Evolutionary conservation across 129 eudicot genomes (phyloP), one percentile per base, ranked within the genome.

Genomic region (Saussurea involucrata): DNA sequence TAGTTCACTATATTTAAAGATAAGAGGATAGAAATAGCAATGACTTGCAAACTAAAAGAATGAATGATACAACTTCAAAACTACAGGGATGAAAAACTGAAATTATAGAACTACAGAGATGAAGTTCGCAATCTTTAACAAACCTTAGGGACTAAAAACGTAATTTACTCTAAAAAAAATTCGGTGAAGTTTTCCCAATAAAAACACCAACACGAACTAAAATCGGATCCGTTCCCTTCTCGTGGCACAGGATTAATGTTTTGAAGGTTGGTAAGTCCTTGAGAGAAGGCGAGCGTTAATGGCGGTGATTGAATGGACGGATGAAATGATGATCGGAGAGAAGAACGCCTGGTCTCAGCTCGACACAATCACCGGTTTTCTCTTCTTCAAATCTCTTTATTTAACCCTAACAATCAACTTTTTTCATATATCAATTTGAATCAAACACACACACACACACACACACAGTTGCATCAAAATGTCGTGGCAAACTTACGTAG

Each of bases 401-500:
- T 63, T 79, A 63, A 71, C 63, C 72, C 70, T 61, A 27, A 63
- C 15, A 5, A 27, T 49, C 68, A 53, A 1, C 37, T 71, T 71
- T 71, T 71, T 29, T 1, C 31, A 71, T 72, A 73, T 57, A 7
- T 32, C 58, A 29, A 71, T 71, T 63, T 63, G 25, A 63, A 72
- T 71, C 78, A 11, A 71, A 61, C 67, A 53, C 20, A 60, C 82
- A 27, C 61, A 46, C n/a, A 57, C 76, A 25, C 21, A 18, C 68
- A 46, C 65, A 27, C 28, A 70, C 3, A 25, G 31, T 63, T 4
- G 2, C 13, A n/a, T 57, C 20, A 87, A 81, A 42, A 85, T 87
- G 92, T 87, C 92, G 76, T 87, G 92, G 92, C 92, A 88, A 85
- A 80, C 90, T 4, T 88, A 88, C 84, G 85, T 88, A 10, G 92